Evolutionary conservation across 768 basidiomycete species (phyloP).

Genomic region (Podaxis sp.): DNA sequence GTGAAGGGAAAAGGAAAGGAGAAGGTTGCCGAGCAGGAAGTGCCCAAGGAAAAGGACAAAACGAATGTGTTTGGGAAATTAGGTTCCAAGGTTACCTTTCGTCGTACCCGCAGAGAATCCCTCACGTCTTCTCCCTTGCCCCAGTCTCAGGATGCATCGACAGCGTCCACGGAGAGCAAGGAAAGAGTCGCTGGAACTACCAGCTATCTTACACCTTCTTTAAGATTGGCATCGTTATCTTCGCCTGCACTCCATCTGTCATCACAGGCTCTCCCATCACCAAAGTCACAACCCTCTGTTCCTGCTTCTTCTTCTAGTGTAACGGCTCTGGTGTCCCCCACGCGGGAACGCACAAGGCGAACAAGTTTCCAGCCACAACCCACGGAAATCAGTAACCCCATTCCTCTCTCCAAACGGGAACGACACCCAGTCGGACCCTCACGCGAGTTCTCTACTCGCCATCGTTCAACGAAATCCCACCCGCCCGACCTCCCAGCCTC

Average conservation of each 20-base stretch:
- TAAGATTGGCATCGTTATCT: constrained; percentile 71
- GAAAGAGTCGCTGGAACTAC: constrained; percentile 53
- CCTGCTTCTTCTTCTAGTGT: constrained; percentile 47
- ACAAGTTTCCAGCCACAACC: constrained; percentile 34
- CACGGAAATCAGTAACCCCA: constrained; percentile 17
- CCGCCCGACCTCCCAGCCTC: constrained; percentile 27
- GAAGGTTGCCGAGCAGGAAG: constrained; percentile 22
- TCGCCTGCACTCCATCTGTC: constrained; percentile 71
- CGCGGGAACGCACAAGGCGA: constrained; percentile 43
- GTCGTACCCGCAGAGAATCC: constrained; percentile 19
- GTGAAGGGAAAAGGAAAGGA: constrained; percentile 49
- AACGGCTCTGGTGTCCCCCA: constrained; percentile 45
- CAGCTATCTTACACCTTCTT: constrained; percentile 63
- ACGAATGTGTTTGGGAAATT: constrained; percentile 23
- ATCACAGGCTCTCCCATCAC: constrained; percentile 54
- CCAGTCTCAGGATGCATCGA: constrained; percentile 5
- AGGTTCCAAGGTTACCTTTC: constrained; percentile 26
- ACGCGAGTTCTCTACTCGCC: constrained; percentile 20
- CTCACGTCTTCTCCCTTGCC: constrained; percentile 10
- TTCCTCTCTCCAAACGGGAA: constrained; percentile 19
- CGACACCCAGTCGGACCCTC: constrained; percentile 15
- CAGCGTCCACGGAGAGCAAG: constrained; percentile 35
- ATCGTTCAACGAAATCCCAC: constrained; percentile 30
- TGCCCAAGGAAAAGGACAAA: constrained; percentile 30
- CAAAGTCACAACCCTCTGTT: constrained; percentile 48